Conservation (phyloP, 2,329 filamentous ascomycete species). For the Mariannaea sp. region DNA sequence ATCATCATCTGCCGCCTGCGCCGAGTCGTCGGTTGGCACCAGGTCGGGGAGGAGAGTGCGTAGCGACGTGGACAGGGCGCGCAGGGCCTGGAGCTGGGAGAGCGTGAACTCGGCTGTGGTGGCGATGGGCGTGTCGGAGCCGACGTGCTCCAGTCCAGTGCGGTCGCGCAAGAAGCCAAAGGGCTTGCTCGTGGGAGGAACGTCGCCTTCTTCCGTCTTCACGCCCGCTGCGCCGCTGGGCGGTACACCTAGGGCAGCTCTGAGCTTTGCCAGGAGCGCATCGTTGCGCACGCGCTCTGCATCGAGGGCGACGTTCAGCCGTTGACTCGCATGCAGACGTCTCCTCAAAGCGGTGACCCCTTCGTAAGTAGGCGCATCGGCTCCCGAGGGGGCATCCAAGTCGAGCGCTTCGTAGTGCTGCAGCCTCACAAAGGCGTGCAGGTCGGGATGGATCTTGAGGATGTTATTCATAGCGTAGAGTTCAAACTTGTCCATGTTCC, state of each 20-base stretch:
- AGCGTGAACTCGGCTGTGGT: constrained; percentile 80
- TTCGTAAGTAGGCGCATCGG: constrained; percentile 62
- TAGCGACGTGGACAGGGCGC: constrained; percentile 65
- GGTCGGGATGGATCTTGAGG: constrained; percentile 68
- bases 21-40: constrained; percentile 35
- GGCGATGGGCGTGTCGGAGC: constrained; percentile 61
- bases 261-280: constrained; percentile 68
- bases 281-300: constrained; percentile 75
- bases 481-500: constrained; percentile 84
- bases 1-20: constrained; percentile 41
- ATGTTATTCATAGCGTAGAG: constrained; percentile 91
- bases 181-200: constrained; percentile 29
- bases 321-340: constrained; percentile 78
- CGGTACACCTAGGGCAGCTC: constrained; percentile 46
- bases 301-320: constrained; percentile 71
- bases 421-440: constrained; percentile 78
- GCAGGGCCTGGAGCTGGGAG: constrained; percentile 80
- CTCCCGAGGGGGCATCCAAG: constrained; percentile 40
- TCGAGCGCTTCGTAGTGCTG: constrained; percentile 79
- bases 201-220: constrained; percentile 33
- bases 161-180: constrained; percentile 64
- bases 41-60: constrained; percentile 70
- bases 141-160: constrained; percentile 55
- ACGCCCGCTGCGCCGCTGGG: constrained; percentile 29
- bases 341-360: constrained; percentile 73